phyloP scores from a whole-genome alignment of 2,329 filamentous ascomycete species.

The Oidium heveae region DNA sequence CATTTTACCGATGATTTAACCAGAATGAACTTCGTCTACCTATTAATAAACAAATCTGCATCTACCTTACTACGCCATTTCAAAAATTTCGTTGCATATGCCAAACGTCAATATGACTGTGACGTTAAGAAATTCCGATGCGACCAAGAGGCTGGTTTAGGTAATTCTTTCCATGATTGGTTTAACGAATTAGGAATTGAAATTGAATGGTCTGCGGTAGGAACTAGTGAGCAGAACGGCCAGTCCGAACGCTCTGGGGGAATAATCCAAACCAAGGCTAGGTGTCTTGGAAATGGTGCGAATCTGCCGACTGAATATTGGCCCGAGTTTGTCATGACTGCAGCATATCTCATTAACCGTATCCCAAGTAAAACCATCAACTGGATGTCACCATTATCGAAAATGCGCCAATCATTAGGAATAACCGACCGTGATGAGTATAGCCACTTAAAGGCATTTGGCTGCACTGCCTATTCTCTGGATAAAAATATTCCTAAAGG shows the following conservation, averaged over 20 bases:
- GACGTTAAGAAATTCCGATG: neutral
- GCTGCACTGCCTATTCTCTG: neutral
- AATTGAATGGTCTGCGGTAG: neutral
- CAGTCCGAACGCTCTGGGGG: neutral
- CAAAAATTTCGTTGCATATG: neutral
- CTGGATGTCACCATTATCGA: neutral
- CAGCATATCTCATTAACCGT: neutral
- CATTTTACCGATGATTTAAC: neutral
- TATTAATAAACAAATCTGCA: neutral
- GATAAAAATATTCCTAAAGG: neutral
- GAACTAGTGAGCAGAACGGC: neutral
- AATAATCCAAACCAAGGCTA: neutral
- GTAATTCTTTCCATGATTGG: neutral
- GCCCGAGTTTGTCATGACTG: neutral
- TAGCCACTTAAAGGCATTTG: neutral
- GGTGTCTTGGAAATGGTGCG: neutral
- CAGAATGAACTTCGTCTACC: neutral
- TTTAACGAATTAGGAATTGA: neutral
- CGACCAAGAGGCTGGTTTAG: too few relatives aligned
- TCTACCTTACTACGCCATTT: neutral
- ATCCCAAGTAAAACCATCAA: neutral
- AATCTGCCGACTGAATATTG: neutral
- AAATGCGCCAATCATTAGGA: neutral
- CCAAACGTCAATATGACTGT: neutral
- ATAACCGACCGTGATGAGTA: neutral